A percentile compares a stretch with the other conserved stretches of the same genome.
Evolutionary conservation across 2,329 filamentous ascomycete genomes (phyloP).

Genomic region (Laburnicola sp.): DNA sequence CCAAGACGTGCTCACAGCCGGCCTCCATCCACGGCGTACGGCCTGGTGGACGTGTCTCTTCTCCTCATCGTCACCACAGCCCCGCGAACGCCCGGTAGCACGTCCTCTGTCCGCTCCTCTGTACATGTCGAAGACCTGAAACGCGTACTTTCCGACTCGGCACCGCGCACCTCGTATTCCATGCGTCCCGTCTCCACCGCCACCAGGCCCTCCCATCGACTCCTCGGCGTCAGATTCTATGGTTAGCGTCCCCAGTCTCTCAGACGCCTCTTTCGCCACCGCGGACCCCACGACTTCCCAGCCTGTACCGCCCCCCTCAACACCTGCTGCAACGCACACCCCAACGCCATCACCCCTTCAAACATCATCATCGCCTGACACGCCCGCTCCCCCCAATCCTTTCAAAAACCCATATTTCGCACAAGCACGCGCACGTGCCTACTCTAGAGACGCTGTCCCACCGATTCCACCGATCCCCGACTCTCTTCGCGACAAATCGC

Average conservation of each 20-base stretch:
- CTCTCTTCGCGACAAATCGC: constrained; percentile 26
- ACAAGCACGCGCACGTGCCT: constrained; percentile 20
- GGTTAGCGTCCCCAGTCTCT: constrained; percentile 71
- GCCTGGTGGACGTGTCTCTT: constrained; percentile 38
- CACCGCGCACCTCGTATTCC: constrained; percentile 37
- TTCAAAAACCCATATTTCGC: constrained; percentile 14
- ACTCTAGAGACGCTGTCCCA: constrained; percentile 25
- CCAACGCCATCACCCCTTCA: constrained; percentile 29
- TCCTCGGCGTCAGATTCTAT: constrained; percentile 67
- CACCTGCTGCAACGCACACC: constrained; percentile 29
- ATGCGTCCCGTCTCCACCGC: constrained; percentile 28
- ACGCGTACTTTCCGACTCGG: constrained; percentile 47
- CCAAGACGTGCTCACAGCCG: constrained; percentile 38
- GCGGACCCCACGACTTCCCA: constrained; percentile 21
- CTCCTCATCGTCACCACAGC: constrained; percentile 34
- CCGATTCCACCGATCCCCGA: constrained; percentile 42
- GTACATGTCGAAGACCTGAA: constrained; percentile 53
- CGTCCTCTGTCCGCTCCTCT: constrained; percentile 43
- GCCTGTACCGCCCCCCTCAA: constrained; percentile 9
- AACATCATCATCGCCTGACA: constrained; percentile 5
- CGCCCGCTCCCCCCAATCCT: constrained; percentile 8
- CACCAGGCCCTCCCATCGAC: constrained; percentile 50
- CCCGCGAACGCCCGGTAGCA: constrained; percentile 39
- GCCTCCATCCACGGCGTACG: constrained; percentile 39
- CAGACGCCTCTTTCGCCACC: constrained; percentile 59